phyloP scores from a whole-genome alignment of 805 yeast genomes.

The Candida caryicola region DNA sequence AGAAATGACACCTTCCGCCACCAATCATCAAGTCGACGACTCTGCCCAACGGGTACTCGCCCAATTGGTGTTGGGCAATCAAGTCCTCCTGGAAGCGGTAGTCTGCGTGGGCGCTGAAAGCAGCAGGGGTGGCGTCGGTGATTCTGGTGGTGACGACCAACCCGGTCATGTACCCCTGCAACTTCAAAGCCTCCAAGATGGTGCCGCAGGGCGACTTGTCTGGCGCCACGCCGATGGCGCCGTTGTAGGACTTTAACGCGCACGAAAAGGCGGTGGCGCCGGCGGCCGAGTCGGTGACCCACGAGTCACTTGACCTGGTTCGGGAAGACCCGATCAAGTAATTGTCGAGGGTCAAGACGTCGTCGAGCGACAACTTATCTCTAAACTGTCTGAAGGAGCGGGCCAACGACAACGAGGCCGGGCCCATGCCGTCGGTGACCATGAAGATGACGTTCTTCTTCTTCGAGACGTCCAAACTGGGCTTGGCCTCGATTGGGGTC shows the following conservation, averaged over 20 bases:
- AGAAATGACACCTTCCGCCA: constrained; percentile 86
- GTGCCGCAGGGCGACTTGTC: constrained; percentile 79
- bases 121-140: constrained; percentile 95
- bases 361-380: constrained; percentile 52
- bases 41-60: constrained; percentile 74
- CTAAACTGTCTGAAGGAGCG: constrained; percentile 68
- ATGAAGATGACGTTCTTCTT: constrained; percentile 80
- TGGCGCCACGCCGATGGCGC: constrained; percentile 85
- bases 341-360: constrained; percentile 60
- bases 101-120: constrained; percentile 78
- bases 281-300: constrained; percentile 93
- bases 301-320: constrained; percentile 72
- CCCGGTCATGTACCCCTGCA: constrained; percentile 79
- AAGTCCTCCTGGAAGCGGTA: constrained; percentile 74
- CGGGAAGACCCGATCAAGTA: constrained; percentile 80
- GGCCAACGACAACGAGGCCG: constrained; percentile 77
- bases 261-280: constrained; percentile 95
- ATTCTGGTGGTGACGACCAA: constrained; percentile 88
- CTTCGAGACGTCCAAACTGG: constrained; percentile 10
- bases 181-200: constrained; percentile 80
- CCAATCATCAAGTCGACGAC: constrained; percentile 83
- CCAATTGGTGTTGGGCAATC: constrained; percentile 86
- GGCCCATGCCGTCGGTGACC: constrained; percentile 97
- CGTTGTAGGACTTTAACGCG: constrained; percentile 79
- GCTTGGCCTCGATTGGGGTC: neutral